These are phyloP conservation scores for Aspergillus texensis DNA, from an alignment of 2,329 filamentous ascomycete species.

Conservation along the genomic window DNA sequence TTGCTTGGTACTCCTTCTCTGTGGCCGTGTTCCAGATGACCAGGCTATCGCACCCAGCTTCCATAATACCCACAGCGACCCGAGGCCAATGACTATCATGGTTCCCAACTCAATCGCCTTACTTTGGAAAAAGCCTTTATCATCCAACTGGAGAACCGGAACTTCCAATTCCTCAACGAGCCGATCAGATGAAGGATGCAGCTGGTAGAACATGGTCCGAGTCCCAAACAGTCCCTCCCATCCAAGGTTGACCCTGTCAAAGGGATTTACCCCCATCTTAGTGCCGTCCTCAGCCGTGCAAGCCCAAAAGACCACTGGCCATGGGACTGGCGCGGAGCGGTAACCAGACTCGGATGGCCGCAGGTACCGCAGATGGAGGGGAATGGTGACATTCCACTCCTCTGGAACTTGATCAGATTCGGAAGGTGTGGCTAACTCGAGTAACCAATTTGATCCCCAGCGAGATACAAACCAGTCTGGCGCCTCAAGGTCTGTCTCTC, in stretches of 20 bases:
- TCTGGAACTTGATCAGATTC: conserved; percentile 8
- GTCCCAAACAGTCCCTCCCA: conserved; percentile 80
- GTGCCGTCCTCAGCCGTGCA: conserved; percentile 64
- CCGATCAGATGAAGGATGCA: conserved; percentile 54
- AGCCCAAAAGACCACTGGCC: conserved; percentile 88
- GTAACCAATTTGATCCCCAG: conserved; percentile 79
- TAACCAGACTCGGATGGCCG: conserved; percentile 61
- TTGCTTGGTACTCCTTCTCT: conserved; percentile 13
- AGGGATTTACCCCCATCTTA: conserved; percentile 76
- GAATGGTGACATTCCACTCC: conserved; percentile 57
- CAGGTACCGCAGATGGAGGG: conserved; percentile 84
- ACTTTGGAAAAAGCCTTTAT: conserved; percentile 42
- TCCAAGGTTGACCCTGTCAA: conserved; percentile 81
- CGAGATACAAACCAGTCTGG: conserved; percentile 74
- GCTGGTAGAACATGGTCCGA: conserved; percentile 81
- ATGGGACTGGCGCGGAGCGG: conserved; percentile 65
- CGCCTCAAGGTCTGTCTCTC: conserved; percentile 86
- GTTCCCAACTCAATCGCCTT: conserved; percentile 58
- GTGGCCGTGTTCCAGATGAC: conserved; percentile 23
- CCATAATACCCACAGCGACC: conserved; percentile 71
- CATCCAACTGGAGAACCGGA: conserved; percentile 64
- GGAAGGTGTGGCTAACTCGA: conserved; percentile 68
- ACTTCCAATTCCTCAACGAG: conserved; percentile 62
- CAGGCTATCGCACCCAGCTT: conserved; percentile 50
- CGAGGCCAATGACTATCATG: conserved; percentile 59